phyloP scores from a whole-genome alignment of 495 filamentous ascomycete genomes.

The Penicillium turbatum region DNA sequence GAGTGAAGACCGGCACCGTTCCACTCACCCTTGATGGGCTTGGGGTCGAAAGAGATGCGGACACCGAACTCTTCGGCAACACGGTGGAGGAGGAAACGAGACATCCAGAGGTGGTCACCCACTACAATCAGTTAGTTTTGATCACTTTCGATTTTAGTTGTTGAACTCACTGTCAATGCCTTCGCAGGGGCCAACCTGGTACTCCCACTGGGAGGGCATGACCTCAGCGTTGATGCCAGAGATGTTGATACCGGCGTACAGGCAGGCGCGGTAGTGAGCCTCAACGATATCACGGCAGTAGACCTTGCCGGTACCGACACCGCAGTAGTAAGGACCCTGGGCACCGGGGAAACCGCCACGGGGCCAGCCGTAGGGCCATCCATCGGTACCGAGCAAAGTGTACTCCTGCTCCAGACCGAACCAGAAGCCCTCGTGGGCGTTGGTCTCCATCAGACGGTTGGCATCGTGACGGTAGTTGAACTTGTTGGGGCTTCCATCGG shows the following conservation, averaged over 20 bases:
- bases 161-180: conserved; percentile 72
- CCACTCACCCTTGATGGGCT: conserved; percentile 99
- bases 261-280: conserved; percentile 95
- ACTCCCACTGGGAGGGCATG: conserved; percentile 98
- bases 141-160: neutral
- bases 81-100: conserved; percentile 92
- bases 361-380: conserved; percentile 92
- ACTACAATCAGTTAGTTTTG: conserved; percentile 46
- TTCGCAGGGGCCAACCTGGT: conserved; percentile 91
- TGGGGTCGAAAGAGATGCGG: conserved; percentile 93
- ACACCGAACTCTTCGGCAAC: conserved; percentile 96
- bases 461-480: conserved; percentile 95
- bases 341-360: conserved; percentile 92
- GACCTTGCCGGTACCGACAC: conserved; percentile 95
- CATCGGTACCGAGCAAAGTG: conserved; percentile 81
- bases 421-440: conserved; percentile 83
- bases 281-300: conserved; percentile 98
- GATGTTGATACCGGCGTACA: conserved; percentile 88
- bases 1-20: conserved; percentile 98
- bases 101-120: conserved; percentile 97
- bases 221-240: conserved; percentile 99
- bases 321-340: conserved; percentile 99
- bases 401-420: conserved; percentile 99
- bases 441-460: conserved; percentile 79
- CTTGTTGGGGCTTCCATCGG: conserved; percentile 95